Conservation (phyloP, 768 basidiomycete species). For the Clitopilus passeckerianus region DNA sequence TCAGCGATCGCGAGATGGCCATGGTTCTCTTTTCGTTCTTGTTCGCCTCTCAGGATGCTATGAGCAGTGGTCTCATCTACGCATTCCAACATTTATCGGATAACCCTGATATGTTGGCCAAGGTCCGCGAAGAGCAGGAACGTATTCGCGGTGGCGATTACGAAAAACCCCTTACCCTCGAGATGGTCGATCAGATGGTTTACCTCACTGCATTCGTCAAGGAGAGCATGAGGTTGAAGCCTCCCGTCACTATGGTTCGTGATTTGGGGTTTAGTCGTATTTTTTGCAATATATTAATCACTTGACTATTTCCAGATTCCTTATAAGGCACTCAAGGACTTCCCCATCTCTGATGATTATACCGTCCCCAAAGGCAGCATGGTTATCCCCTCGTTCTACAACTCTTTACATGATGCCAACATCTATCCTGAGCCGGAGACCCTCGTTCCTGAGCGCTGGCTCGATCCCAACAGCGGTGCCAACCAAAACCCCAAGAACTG, state of each 20-base stretch:
- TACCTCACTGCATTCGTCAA: constrained; percentile 92
- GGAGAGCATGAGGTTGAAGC: constrained; percentile 87
- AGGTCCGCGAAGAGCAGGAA: constrained; percentile 89
- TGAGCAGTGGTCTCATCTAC: constrained; percentile 95
- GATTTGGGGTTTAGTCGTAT: not conserved
- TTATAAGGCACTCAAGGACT: constrained; percentile 84
- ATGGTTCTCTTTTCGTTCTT: constrained; percentile 97
- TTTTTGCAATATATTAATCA: not conserved
- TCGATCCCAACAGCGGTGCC: constrained; percentile 75
- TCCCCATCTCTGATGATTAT: constrained; percentile 91
- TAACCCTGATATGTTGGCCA: constrained; percentile 81
- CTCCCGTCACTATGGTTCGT: constrained; percentile 93
- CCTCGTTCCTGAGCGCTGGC: constrained; percentile 89
- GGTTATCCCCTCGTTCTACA: constrained; percentile 93
- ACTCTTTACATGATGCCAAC: constrained; percentile 84
- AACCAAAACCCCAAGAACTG: constrained; percentile 90
- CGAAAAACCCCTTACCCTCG: constrained; percentile 75
- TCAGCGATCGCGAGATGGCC: constrained; percentile 92
- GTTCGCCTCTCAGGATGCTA: constrained; percentile 95
- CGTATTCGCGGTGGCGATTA: constrained; percentile 74
- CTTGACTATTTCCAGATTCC: constrained; percentile 60
- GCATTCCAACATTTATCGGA: constrained; percentile 96
- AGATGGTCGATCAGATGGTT: constrained; percentile 88
- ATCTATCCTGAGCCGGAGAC: constrained; percentile 85
- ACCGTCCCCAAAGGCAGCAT: constrained; percentile 89